A percentile compares a stretch with the other conserved stretches of the same genome.
phyloP scores from a whole-genome alignment of 805 yeast genomes.

The Yamadazyma insecticola region DNA sequence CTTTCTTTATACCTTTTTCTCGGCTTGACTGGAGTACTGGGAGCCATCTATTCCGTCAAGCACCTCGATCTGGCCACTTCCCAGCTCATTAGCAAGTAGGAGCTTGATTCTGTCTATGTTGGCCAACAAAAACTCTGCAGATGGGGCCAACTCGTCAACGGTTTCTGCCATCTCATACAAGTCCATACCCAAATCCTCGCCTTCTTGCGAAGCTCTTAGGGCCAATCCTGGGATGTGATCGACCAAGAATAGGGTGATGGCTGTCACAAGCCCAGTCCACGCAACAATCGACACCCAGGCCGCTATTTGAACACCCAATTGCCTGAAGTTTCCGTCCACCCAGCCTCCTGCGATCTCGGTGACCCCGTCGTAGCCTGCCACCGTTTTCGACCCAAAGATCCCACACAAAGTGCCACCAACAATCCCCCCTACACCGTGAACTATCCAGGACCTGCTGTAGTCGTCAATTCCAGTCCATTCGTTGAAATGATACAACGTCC shows the following conservation, averaged over 20 bases:
- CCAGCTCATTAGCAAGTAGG: too few species aligned
- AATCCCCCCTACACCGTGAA: slow-evolving; percentile 49
- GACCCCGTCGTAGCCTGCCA: slow-evolving; percentile 41
- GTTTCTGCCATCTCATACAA: slow-evolving; percentile 46
- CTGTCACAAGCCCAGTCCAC: slow-evolving; percentile 44
- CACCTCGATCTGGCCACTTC: too few species aligned
- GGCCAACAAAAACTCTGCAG: too few species aligned
- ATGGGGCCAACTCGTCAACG: slow-evolving; percentile 34
- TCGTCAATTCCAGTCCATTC: slow-evolving; percentile 43
- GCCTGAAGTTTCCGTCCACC: slow-evolving; percentile 42
- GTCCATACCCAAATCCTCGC: slow-evolving; percentile 50
- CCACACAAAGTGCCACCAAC: slow-evolving; percentile 39
- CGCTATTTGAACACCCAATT: slow-evolving; percentile 44
- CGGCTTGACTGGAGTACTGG: too few species aligned
- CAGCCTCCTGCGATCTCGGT: slow-evolving; percentile 44
- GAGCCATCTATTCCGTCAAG: too few species aligned
- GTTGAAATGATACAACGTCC: slow-evolving; percentile 29
- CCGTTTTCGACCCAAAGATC: slow-evolving; percentile 40
- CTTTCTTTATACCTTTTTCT: too few species aligned
- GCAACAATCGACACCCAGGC: slow-evolving; percentile 37
- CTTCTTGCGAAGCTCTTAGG: slow-evolving; percentile 41
- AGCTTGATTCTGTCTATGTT: too few species aligned
- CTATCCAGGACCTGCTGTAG: slow-evolving; percentile 40
- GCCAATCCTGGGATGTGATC: slow-evolving; percentile 49
- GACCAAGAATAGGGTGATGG: slow-evolving; percentile 41